phyloP scores from a whole-genome alignment of 495 filamentous ascomycete genomes.

The Daldinia grandis region DNA sequence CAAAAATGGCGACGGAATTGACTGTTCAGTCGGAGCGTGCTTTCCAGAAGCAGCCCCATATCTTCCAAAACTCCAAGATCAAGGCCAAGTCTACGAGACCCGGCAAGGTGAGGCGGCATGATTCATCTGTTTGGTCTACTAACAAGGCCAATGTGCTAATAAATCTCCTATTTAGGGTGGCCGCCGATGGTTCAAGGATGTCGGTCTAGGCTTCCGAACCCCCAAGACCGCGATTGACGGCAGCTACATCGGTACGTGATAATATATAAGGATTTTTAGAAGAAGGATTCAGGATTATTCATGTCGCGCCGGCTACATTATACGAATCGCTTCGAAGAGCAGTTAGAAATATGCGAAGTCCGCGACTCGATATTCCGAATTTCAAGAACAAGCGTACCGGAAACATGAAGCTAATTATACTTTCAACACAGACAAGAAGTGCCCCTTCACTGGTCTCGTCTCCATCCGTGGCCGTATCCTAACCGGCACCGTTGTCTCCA shows the following conservation, averaged over 20 bases:
- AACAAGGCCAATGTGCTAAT: conserved; percentile 1
- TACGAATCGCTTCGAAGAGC: not conserved
- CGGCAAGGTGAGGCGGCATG: conserved; percentile 68
- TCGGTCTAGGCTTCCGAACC: conserved; percentile 97
- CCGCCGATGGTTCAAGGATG: conserved; percentile 99
- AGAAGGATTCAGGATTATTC: not conserved
- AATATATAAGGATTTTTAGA: conserved; percentile 14
- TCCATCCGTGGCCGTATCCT: conserved; percentile 99
- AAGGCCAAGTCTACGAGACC: conserved; percentile 83
- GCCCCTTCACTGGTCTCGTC: conserved; percentile 97
- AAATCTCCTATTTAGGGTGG: conserved; percentile 53
- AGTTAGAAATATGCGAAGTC: not conserved
- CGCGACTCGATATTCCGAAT: not conserved
- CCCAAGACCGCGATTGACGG: conserved; percentile 98
- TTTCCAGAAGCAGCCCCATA: conserved; percentile 99
- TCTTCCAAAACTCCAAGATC: conserved; percentile 96
- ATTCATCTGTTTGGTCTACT: not conserved
- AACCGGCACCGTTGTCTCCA: conserved; percentile 97
- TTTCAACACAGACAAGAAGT: conserved; percentile 91
- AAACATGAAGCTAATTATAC: conserved; percentile 31
- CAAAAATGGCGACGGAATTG: conserved; percentile 96
- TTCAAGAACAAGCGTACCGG: not conserved
- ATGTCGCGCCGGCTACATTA: not conserved
- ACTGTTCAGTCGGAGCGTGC: conserved; percentile 98
- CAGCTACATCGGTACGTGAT: conserved; percentile 93